Evolutionary conservation across 2,329 filamentous ascomycete species (phyloP).

Genomic region (Xylariales sp.): DNA sequence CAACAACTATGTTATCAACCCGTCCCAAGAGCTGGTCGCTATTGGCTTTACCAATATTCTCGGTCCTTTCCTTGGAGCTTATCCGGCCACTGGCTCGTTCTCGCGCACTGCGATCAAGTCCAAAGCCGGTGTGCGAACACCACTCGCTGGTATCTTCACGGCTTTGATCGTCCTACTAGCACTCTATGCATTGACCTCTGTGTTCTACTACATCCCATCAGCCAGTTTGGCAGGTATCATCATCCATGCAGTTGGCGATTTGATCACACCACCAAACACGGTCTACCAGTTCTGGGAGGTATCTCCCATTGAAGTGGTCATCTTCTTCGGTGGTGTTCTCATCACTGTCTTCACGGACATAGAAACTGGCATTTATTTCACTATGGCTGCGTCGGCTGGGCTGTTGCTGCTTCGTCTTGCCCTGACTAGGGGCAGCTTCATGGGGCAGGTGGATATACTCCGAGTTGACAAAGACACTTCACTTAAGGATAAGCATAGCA

Average conservation of each 20-base stretch:
- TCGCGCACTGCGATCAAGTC: constrained; percentile 89
- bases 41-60: constrained; percentile 73
- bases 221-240: constrained; percentile 76
- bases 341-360: constrained; percentile 78
- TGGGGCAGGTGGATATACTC: constrained; percentile 71
- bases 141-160: constrained; percentile 80
- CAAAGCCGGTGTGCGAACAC: constrained; percentile 86
- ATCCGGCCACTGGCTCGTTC: constrained; percentile 86
- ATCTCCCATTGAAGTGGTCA: constrained; percentile 73
- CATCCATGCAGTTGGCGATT: constrained; percentile 82
- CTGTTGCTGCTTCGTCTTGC: constrained; percentile 73
- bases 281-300: constrained; percentile 88
- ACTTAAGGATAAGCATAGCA: constrained; percentile 36
- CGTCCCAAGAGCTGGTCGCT: constrained; percentile 74
- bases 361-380: constrained; percentile 82
- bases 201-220: constrained; percentile 87
- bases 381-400: constrained; percentile 64
- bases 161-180: constrained; percentile 77
- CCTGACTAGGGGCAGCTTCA: constrained; percentile 72
- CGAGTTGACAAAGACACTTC: constrained; percentile 46
- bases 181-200: constrained; percentile 73
- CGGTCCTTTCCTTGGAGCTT: constrained; percentile 64
- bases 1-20: constrained; percentile 74
- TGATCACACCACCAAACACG: constrained; percentile 77
- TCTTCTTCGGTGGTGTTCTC: constrained; percentile 82